These are phyloP conservation scores for Yarrowia porcina DNA, from an alignment of 805 yeast species.

Conservation along the genomic window DNA sequence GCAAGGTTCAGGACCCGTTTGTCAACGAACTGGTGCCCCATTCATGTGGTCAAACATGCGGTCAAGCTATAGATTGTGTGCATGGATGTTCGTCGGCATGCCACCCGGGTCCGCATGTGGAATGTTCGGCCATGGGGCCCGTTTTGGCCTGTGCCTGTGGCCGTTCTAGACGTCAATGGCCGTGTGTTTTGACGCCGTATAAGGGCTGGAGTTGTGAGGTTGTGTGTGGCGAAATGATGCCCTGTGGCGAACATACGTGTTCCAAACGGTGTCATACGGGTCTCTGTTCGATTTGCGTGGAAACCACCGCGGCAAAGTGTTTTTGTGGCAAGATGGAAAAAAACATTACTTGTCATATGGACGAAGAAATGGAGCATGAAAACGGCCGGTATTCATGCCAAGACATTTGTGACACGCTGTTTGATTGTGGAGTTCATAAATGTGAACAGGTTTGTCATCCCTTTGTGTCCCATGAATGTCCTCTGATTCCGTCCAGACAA, in stretches of 20 bases:
- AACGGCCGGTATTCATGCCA: constrained; percentile 42
- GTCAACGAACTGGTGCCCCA: constrained; percentile 60
- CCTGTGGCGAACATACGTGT: constrained; percentile 74
- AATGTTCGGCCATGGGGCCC: constrained; percentile 78
- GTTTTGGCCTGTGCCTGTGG: constrained; percentile 73
- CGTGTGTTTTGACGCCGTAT: constrained; percentile 71
- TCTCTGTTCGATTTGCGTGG: constrained; percentile 71
- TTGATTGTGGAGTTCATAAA: constrained; percentile 63
- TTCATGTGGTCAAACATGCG: constrained; percentile 85
- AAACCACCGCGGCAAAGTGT: constrained; percentile 50
- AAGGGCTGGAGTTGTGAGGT: constrained; percentile 67
- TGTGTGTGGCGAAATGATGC: constrained; percentile 57
- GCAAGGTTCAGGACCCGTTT: constrained; percentile 64
- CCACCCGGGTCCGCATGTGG: constrained; percentile 87
- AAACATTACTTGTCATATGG: constrained; percentile 29
- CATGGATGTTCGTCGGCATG: constrained; percentile 75
- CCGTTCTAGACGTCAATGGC: constrained; percentile 56
- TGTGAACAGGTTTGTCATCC: constrained; percentile 57
- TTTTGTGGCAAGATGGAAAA: constrained; percentile 64
- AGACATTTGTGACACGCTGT: constrained; percentile 44
- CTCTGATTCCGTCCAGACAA: constrained; percentile 56
- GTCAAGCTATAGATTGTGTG: constrained; percentile 50
- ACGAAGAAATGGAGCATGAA: not conserved
- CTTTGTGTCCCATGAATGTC: constrained; percentile 50
- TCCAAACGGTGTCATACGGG: constrained; percentile 68